phyloP scores from a whole-genome alignment of 495 filamentous ascomycete genomes.

The Hyaloscypha bicolor region DNA sequence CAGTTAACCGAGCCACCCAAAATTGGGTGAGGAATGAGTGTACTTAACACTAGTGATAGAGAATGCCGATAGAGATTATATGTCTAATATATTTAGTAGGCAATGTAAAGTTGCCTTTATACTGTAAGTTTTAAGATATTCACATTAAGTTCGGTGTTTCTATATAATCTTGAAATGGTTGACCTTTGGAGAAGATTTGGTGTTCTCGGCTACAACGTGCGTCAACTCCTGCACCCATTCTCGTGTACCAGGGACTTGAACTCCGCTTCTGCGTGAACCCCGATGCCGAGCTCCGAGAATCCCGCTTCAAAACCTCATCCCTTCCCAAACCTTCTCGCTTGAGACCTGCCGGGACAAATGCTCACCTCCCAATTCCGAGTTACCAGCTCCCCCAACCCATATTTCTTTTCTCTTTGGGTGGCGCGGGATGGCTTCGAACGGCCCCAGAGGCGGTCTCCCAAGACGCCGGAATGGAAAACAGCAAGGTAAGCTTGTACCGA shows the following conservation, averaged over 20 bases:
- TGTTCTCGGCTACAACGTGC: no score
- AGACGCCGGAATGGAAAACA: constrained; percentile 49
- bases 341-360: background rate
- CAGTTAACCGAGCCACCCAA: no score
- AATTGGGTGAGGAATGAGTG: no score
- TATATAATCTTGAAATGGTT: no score
- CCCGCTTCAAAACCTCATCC: background rate
- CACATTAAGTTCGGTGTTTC: no score
- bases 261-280: background rate
- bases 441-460: constrained; percentile 6
- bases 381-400: background rate
- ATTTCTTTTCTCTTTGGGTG: background rate
- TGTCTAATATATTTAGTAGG: no score
- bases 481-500: constrained; percentile 25
- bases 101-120: no score
- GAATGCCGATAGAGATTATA: no score
- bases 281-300: constrained; percentile 10
- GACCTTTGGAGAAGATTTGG: no score
- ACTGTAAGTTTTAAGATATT: no score
- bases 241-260: background rate
- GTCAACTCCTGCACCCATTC: no score
- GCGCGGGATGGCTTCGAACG: background rate
- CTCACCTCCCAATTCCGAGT: background rate
- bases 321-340: background rate
- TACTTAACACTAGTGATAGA: no score